Percentiles rank a stretch among this genome's conserved stretches.
These are phyloP conservation scores for Corylus americana DNA, from an alignment of 306 rosid species.

Conservation along the genomic window DNA sequence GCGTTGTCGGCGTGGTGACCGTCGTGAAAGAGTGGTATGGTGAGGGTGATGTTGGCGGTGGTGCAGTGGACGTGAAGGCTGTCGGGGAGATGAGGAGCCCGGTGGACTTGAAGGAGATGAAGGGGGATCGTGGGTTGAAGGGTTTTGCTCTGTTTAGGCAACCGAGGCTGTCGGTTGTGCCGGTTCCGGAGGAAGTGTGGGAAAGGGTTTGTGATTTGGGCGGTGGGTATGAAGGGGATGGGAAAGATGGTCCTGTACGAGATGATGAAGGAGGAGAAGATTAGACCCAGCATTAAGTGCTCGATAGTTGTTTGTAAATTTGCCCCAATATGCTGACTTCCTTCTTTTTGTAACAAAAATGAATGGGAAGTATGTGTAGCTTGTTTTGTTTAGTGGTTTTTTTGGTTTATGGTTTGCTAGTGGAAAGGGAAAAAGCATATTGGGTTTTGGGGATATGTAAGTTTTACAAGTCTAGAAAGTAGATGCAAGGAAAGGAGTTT, in stretches of 20 bases:
- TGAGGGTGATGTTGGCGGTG: slow-evolving; percentile 27
- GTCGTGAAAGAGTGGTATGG: slow-evolving; percentile 61
- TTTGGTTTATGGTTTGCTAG: background rate
- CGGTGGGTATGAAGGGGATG: slow-evolving; percentile 75
- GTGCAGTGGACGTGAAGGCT: slow-evolving; percentile 66
- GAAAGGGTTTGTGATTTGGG: slow-evolving; percentile 60
- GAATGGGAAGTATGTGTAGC: background rate
- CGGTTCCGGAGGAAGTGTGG: slow-evolving; percentile 58
- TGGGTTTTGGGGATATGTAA: background rate
- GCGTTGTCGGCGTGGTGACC: slow-evolving; percentile 70
- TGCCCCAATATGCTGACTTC: slow-evolving; percentile 5
- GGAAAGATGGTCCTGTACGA: slow-evolving; percentile 8
- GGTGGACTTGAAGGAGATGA: slow-evolving; percentile 81
- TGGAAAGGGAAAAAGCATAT: background rate
- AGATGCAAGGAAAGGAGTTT: background rate
- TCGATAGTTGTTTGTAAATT: slow-evolving; percentile 23
- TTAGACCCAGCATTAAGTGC: slow-evolving; percentile 5
- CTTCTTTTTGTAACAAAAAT: background rate
- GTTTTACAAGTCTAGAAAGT: background rate
- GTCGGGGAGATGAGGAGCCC: slow-evolving; percentile 77
- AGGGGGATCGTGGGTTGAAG: slow-evolving; percentile 41
- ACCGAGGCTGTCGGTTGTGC: slow-evolving; percentile 77
- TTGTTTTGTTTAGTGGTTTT: background rate
- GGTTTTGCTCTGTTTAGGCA: slow-evolving; percentile 64
- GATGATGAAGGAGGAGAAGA: background rate